Conservation (phyloP, 352 stramenopile species). For the Phytophthora quininea region DNA sequence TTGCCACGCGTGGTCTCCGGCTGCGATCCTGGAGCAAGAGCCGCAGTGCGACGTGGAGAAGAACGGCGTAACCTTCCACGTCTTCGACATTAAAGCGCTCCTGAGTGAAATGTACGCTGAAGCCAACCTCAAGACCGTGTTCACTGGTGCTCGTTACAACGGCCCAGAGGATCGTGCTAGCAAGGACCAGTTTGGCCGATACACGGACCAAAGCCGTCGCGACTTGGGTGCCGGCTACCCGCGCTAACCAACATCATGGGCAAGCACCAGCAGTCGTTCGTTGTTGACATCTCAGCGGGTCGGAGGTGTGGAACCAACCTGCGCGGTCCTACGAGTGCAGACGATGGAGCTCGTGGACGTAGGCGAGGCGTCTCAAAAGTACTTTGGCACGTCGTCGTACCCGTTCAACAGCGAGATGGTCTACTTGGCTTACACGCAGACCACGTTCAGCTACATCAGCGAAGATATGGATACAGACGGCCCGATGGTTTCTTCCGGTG, state of each 20-base stretch:
- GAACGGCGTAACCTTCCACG: slow-evolving; percentile 39
- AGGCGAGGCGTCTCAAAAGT: background rate
- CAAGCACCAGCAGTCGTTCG: slow-evolving; percentile 32
- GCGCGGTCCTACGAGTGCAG: background rate
- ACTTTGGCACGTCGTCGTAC: background rate
- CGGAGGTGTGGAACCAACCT: slow-evolving; percentile 52
- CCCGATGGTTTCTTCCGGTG: slow-evolving; percentile 23
- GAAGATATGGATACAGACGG: slow-evolving; percentile 27
- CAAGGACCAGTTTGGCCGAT: slow-evolving; percentile 47
- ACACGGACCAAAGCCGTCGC: slow-evolving; percentile 30
- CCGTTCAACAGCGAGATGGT: background rate
- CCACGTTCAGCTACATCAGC: slow-evolving; percentile 27
- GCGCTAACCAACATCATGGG: slow-evolving; percentile 43
- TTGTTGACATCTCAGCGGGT: slow-evolving; percentile 36
- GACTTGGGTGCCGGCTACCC: slow-evolving; percentile 42
- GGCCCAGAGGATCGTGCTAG: slow-evolving; percentile 6
- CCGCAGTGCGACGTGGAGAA: slow-evolving; percentile 30
- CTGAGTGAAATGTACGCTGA: slow-evolving; percentile 36
- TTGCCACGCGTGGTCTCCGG: slow-evolving; percentile 39
- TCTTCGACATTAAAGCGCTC: slow-evolving; percentile 41
- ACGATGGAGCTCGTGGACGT: background rate
- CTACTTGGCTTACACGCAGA: slow-evolving; percentile 22
- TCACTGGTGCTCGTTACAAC: slow-evolving; percentile 34
- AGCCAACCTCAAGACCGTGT: slow-evolving; percentile 22
- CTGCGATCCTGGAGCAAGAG: slow-evolving; percentile 33